These are phyloP conservation scores for Tolypocladium inflatum DNA, from an alignment of 2,329 filamentous ascomycete genomes.

Conservation along the genomic window DNA sequence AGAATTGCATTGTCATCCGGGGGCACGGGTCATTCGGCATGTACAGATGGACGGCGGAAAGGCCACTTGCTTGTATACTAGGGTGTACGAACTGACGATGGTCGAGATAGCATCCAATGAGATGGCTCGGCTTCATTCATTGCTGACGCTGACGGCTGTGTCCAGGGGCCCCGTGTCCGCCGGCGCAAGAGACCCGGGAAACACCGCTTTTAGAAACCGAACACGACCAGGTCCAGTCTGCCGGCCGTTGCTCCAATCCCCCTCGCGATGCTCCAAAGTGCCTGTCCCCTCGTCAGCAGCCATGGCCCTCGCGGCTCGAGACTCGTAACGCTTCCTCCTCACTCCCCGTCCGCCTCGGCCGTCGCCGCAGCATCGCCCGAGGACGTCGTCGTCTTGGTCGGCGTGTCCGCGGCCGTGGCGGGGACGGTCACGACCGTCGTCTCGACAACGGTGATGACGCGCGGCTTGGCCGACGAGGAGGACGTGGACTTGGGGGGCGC, in stretches of 20 bases:
- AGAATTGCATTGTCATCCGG: background rate
- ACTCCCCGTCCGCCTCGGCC: too few relatives aligned
- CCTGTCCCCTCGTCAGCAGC: too few relatives aligned
- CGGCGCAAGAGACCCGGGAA: background rate
- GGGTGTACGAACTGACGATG: conserved; percentile 7
- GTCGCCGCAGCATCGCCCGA: background rate
- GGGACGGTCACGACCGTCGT: conserved; percentile 2
- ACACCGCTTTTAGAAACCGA: background rate
- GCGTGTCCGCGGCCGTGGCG: background rate
- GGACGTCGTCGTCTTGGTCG: background rate
- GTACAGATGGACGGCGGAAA: background rate
- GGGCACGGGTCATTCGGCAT: background rate
- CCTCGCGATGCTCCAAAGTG: too few relatives aligned
- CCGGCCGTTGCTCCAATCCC: too few relatives aligned
- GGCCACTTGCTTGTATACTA: conserved; percentile 2
- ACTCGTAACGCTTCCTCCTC: too few relatives aligned
- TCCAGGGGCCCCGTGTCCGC: background rate
- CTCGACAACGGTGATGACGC: conserved; percentile 1
- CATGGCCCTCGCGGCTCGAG: too few relatives aligned
- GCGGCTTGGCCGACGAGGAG: background rate
- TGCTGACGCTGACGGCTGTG: background rate
- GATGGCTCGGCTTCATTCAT: background rate
- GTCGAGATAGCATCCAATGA: background rate
- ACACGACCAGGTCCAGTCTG: too few relatives aligned
- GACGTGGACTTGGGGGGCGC: background rate